Conservation (phyloP, 169 alveolate species). For the Ophryocystis elektroscirrha region DNA sequence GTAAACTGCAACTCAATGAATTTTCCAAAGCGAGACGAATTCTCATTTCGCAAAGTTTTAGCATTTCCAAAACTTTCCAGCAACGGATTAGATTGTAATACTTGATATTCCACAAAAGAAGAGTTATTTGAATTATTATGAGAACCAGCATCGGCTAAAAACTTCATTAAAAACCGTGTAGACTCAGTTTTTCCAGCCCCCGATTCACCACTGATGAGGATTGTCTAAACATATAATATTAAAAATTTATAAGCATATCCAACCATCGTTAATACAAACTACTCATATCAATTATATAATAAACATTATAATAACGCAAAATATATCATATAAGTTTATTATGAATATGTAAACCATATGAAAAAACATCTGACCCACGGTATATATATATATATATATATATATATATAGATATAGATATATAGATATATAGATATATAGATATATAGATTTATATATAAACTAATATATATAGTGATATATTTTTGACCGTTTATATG, state of each 20-base stretch:
- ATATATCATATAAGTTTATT: no score
- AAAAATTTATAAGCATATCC: background rate
- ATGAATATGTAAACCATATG: no score
- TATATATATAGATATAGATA: no score
- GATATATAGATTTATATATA: no score
- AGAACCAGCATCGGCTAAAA: constrained; percentile 64
- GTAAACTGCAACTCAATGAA: constrained; percentile 77
- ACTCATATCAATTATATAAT: background rate
- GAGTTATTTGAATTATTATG: constrained; percentile 17
- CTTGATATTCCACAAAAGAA: constrained; percentile 31
- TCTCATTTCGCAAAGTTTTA: constrained; percentile 62
- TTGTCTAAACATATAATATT: constrained; percentile 39
- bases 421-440: no score
- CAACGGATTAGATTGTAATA: constrained; percentile 87
- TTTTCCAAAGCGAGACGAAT: constrained; percentile 85
- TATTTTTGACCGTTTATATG: no score
- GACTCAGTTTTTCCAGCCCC: constrained; percentile 96
- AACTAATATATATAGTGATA: no score
- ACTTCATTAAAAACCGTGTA: constrained; percentile 79
- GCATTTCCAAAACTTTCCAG: constrained; percentile 99
- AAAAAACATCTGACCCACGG: no score
- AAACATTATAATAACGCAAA: no score
- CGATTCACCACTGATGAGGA: constrained; percentile 89
- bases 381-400: no score
- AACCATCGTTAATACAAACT: background rate